phyloP scores from a whole-genome alignment of 2,329 filamentous ascomycete species.

The Ophiostoma australiae region DNA sequence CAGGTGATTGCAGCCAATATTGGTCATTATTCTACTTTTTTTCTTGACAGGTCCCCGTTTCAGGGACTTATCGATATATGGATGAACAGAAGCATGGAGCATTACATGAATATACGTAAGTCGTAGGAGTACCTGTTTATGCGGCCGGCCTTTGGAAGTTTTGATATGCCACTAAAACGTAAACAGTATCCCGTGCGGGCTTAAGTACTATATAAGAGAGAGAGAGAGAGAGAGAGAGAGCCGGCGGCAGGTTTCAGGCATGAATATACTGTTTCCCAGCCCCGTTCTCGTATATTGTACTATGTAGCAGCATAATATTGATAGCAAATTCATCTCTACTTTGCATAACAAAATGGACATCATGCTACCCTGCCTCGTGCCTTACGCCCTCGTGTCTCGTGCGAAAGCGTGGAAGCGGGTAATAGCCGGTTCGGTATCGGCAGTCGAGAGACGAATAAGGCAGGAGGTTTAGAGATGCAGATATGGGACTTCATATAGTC shows the following conservation, averaged over 20 bases:
- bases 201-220: no score
- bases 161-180: not conserved
- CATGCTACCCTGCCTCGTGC: conserved; percentile 4
- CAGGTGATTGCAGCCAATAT: conserved; percentile 1
- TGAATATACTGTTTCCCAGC: not conserved
- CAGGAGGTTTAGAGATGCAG: not conserved
- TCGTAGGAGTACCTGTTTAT: not conserved
- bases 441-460: not conserved
- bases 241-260: not conserved
- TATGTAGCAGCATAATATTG: not conserved
- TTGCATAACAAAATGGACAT: not conserved
- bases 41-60: not conserved
- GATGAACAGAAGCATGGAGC: not conserved
- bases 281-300: not conserved
- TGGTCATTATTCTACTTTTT: not conserved
- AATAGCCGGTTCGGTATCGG: not conserved
- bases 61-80: not conserved
- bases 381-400: not conserved
- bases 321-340: not conserved
- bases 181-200: not conserved
- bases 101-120: not conserved
- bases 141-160: not conserved
- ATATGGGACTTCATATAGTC: not conserved
- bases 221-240: not conserved
- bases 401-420: not conserved